phyloP scores from a whole-genome alignment of 2,329 filamentous ascomycete species.

The Stenocarpella maydis region DNA sequence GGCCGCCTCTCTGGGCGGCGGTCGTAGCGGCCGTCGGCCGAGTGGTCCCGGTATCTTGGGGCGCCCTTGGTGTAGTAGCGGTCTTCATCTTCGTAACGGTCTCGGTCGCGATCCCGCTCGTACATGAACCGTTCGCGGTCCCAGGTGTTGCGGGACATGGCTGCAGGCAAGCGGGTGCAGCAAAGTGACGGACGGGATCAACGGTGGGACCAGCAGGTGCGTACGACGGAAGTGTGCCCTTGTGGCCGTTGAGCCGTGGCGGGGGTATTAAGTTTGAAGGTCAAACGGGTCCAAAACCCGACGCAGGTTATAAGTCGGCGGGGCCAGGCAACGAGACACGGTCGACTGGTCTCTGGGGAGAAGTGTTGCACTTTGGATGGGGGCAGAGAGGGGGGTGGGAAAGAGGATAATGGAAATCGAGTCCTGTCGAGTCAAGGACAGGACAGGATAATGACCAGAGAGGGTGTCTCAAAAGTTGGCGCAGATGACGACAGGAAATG shows the following conservation, averaged over 20 bases:
- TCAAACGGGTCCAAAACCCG: constrained; percentile 1
- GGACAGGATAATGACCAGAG: not conserved
- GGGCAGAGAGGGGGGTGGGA: no score
- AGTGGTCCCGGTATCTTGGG: constrained; percentile 53
- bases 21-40: constrained; percentile 58
- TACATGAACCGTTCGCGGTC: constrained; percentile 62
- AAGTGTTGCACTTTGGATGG: not conserved
- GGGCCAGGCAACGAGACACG: not conserved
- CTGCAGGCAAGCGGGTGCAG: constrained; percentile 7
- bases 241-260: not conserved
- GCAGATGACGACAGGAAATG: constrained; percentile 37
- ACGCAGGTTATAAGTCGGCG: not conserved
- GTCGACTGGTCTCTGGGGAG: not conserved
- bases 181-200: constrained; percentile 11
- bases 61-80: constrained; percentile 56
- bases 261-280: not conserved
- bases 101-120: constrained; percentile 55
- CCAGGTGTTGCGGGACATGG: constrained; percentile 48
- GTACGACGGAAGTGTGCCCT: not conserved
- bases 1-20: constrained; percentile 51
- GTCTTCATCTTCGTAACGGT: constrained; percentile 62
- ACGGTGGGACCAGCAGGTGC: constrained; percentile 27
- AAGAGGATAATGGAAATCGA: not conserved
- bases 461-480: constrained; percentile 31
- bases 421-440: constrained; percentile 10